phyloP scores from a whole-genome alignment of 495 filamentous ascomycete species.

The Aspergillus cavernicola region DNA sequence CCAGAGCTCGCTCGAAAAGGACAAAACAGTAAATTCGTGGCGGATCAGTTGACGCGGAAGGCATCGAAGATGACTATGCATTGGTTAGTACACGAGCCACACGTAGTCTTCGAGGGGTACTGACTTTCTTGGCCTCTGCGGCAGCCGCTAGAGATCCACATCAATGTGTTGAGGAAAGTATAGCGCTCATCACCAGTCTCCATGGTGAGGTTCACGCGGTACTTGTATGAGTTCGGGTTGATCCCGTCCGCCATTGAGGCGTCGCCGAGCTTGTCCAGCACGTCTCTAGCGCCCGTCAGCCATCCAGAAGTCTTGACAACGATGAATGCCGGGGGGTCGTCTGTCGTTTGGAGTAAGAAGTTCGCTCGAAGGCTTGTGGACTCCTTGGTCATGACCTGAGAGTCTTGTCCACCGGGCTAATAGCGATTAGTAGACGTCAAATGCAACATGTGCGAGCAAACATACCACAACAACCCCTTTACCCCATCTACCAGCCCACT shows the following conservation, averaged over 20 bases:
- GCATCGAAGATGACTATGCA: slow-evolving; percentile 43
- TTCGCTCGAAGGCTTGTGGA: slow-evolving; percentile 50
- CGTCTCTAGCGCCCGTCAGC: slow-evolving; percentile 54
- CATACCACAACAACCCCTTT: slow-evolving; percentile 57
- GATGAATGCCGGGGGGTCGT: slow-evolving; percentile 58
- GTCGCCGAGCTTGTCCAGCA: slow-evolving; percentile 56
- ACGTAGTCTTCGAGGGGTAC: background rate
- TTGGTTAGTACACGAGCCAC: background rate
- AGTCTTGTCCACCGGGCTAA: slow-evolving; percentile 59
- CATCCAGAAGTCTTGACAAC: slow-evolving; percentile 55
- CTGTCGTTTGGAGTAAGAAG: slow-evolving; percentile 55
- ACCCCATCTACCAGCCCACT: slow-evolving; percentile 59
- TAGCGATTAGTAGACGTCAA: slow-evolving; percentile 1
- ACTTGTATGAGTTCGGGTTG: slow-evolving; percentile 55
- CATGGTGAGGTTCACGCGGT: slow-evolving; percentile 56
- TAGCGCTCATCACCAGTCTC: slow-evolving; percentile 60
- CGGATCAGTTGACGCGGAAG: slow-evolving; percentile 44
- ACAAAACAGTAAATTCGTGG: slow-evolving; percentile 4
- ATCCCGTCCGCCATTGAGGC: slow-evolving; percentile 45
- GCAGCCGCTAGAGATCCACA: slow-evolving; percentile 61
- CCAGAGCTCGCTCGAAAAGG: slow-evolving; percentile 39
- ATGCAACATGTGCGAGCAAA: slow-evolving; percentile 1
- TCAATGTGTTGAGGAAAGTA: slow-evolving; percentile 56
- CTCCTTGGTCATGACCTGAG: slow-evolving; percentile 54
- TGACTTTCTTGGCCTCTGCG: slow-evolving; percentile 54